Conservation (phyloP, 352 stramenopile species). For the Chrysophaeum taylorii region DNA sequence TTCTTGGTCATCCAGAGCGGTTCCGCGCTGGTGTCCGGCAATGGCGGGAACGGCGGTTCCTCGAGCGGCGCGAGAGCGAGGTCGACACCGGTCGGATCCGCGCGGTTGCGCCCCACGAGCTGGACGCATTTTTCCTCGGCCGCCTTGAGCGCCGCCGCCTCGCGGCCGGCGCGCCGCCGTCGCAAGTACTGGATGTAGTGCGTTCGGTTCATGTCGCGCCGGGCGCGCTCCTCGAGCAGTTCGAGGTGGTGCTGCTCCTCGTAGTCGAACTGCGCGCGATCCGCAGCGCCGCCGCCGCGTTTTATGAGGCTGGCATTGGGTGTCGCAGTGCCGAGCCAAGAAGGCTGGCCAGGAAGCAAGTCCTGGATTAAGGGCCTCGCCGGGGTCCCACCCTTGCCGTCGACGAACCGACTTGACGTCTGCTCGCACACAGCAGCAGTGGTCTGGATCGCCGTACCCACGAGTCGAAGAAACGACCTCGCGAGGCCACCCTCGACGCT, state of each 20-base stretch:
- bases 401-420: too few relatives aligned
- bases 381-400: too few relatives aligned
- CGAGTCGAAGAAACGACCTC: slow-evolving; percentile 47
- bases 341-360: too few relatives aligned
- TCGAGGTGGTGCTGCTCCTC: neutral
- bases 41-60: slow-evolving; percentile 43
- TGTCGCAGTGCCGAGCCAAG: too few relatives aligned
- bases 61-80: slow-evolving; percentile 27
- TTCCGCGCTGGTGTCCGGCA: slow-evolving; percentile 25
- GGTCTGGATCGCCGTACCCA: slow-evolving; percentile 42
- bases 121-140: neutral
- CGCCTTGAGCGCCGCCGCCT: neutral
- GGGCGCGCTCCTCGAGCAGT: neutral
- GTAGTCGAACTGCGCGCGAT: neutral
- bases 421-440: slow-evolving; percentile 14
- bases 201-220: neutral
- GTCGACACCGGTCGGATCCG: slow-evolving; percentile 24
- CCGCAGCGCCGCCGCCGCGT: too few relatives aligned
- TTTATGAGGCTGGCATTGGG: too few relatives aligned
- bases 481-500: slow-evolving; percentile 31
- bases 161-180: neutral
- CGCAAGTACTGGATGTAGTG: slow-evolving; percentile 10
- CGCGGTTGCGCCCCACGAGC: neutral
- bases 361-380: too few relatives aligned
- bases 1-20: slow-evolving; percentile 4